phyloP scores from a whole-genome alignment of 192 early-diverging fungal genomes.

The Haplosporangium gracile region DNA sequence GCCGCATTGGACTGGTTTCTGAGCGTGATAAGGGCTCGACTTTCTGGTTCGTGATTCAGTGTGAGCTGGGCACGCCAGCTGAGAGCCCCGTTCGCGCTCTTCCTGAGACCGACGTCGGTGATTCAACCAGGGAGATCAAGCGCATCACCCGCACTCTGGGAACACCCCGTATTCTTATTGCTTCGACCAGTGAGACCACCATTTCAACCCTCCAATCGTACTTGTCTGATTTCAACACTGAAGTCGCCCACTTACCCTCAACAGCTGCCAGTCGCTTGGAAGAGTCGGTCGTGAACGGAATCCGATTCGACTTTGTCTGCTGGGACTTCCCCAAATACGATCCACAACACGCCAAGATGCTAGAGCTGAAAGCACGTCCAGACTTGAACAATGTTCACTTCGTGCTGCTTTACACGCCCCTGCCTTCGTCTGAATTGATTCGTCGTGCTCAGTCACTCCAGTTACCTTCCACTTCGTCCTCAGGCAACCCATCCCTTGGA shows the following conservation, averaged over 20 bases:
- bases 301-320: conserved; percentile 54
- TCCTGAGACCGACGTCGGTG: conserved; percentile 24
- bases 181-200: conserved; percentile 48
- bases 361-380: conserved; percentile 34
- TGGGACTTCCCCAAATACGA: conserved; percentile 53
- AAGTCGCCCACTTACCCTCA: conserved; percentile 40
- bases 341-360: conserved; percentile 41
- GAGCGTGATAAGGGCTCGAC: conserved; percentile 59
- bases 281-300: conserved; percentile 51
- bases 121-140: conserved; percentile 53
- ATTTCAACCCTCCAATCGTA: conserved; percentile 30
- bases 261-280: conserved; percentile 44
- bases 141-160: conserved; percentile 50
- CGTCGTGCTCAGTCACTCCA: conserved; percentile 47
- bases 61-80: conserved; percentile 23
- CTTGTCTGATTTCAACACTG: conserved; percentile 47
- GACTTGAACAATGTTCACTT: conserved; percentile 48
- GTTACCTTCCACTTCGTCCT: conserved; percentile 21
- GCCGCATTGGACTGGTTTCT: conserved; percentile 60
- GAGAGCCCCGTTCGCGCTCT: not conserved
- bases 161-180: conserved; percentile 49
- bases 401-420: conserved; percentile 37
- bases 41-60: conserved; percentile 64
- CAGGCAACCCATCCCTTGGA: not conserved
- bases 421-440: conserved; percentile 28